phyloP scores from a whole-genome alignment of 2,329 filamentous ascomycete species.

The Pseudopyricularia javanii region DNA sequence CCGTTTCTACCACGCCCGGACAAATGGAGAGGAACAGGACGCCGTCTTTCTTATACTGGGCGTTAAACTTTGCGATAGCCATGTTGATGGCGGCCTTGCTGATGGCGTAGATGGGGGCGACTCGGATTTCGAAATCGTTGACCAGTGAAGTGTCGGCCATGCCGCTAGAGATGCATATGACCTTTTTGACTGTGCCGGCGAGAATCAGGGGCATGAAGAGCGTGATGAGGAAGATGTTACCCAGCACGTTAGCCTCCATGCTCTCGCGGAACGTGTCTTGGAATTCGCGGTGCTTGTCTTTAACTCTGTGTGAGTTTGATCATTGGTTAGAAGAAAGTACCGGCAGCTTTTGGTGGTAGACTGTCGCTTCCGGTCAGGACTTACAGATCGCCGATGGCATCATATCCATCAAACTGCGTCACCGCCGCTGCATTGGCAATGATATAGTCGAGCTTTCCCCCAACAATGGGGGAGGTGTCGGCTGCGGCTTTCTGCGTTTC shows the following conservation, averaged over 20 bases:
- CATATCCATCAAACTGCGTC: constrained; percentile 14
- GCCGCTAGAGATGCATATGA: constrained; percentile 36
- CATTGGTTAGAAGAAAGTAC: no score
- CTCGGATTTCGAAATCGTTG: constrained; percentile 20
- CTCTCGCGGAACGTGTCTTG: constrained; percentile 17
- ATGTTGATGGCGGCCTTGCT: constrained; percentile 41
- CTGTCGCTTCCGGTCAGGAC: constrained; percentile 4
- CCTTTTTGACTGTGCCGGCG: constrained; percentile 38
- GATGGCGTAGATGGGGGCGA: constrained; percentile 27
- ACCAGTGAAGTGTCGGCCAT: constrained; percentile 32
- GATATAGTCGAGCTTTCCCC: constrained; percentile 33
- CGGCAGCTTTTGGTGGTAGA: no score
- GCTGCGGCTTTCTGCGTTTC: constrained; percentile 2
- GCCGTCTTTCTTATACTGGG: constrained; percentile 33
- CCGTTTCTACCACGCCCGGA: constrained; percentile 37
- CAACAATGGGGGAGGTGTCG: constrained; percentile 9
- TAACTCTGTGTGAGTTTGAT: constrained; percentile 9
- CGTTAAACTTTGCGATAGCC: constrained; percentile 38
- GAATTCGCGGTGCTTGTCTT: constrained; percentile 17
- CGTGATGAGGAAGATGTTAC: constrained; percentile 38
- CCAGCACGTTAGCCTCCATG: constrained; percentile 37
- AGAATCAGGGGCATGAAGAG: constrained; percentile 38
- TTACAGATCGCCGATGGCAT: constrained; percentile 24
- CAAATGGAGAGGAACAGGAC: constrained; percentile 38
- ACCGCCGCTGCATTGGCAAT: constrained; percentile 35